Evolutionary conservation across 495 filamentous ascomycete species (phyloP).

Genomic region (Neohortaea acidophila): DNA sequence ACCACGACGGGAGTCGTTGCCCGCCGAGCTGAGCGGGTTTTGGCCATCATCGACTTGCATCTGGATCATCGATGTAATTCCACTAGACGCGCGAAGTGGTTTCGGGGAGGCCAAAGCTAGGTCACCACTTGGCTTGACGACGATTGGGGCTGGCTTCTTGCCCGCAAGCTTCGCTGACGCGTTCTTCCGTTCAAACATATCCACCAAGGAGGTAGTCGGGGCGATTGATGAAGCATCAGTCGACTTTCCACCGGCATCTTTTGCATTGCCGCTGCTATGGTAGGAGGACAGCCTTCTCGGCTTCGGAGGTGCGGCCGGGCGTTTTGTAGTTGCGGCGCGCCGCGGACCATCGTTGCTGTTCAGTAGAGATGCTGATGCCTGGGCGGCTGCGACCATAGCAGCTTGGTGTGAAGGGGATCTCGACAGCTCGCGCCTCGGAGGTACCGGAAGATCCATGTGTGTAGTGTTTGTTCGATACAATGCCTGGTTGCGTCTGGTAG

Average conservation of each 20-base stretch:
- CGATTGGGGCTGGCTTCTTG: constrained; percentile 4
- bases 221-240: constrained; percentile 40
- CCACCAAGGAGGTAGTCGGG: constrained; percentile 43
- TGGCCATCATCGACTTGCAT: constrained; percentile 10
- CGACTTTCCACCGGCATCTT: constrained; percentile 6
- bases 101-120: constrained; percentile 14
- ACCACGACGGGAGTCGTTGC: too few species aligned
- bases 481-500: too few species aligned
- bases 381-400: constrained; percentile 10
- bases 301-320: constrained; percentile 10
- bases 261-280: not conserved
- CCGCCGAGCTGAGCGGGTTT: too few species aligned
- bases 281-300: constrained; percentile 9
- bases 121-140: constrained; percentile 3
- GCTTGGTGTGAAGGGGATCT: constrained; percentile 13
- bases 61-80: constrained; percentile 15
- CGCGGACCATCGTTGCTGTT: not conserved
- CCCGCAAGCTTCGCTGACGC: not conserved
- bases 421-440: not conserved
- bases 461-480: too few species aligned
- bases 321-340: not conserved
- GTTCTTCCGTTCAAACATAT: constrained; percentile 39
- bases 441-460: not conserved
- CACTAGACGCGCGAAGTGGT: constrained; percentile 10
- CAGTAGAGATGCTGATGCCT: not conserved